Percentiles rank a stretch among this genome's conserved stretches.
These are phyloP conservation scores for Solanum habrochaites DNA, from an alignment of 257 asterid species.

Conservation along the genomic window DNA sequence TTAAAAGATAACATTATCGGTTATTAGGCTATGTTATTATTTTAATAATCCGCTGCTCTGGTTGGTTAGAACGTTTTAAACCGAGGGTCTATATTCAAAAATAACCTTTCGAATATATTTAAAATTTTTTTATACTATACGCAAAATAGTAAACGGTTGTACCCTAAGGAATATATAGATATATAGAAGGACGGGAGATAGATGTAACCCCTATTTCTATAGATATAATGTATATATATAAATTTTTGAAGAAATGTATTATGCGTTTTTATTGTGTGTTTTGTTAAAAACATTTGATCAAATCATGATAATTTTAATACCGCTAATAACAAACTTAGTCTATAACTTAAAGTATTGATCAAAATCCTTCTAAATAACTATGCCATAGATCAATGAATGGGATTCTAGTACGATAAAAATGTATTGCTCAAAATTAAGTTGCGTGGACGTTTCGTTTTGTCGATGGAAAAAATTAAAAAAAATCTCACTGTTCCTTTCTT, in stretches of 20 bases:
- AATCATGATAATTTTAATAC: not conserved
- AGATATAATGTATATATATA: too few species aligned
- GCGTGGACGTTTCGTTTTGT: not conserved
- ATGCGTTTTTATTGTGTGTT: too few species aligned
- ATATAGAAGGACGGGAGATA: too few species aligned
- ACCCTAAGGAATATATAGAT: not conserved
- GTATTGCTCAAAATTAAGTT: not conserved
- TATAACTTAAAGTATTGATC: not conserved
- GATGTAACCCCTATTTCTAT: too few species aligned
- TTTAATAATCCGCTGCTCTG: not conserved
- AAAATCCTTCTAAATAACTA: not conserved
- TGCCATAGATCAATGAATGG: not conserved
- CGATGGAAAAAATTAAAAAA: too few species aligned
- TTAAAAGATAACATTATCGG: too few species aligned
- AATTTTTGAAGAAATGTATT: too few species aligned
- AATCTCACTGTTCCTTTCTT: too few species aligned
- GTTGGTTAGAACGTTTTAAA: not conserved
- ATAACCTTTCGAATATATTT: not conserved
- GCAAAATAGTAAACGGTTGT: not conserved
- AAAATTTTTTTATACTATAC: not conserved
- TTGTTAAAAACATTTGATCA: too few species aligned
- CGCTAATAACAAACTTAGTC: not conserved
- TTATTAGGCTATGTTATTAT: not conserved
- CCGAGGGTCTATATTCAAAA: fast-evolving
- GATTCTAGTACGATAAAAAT: not conserved